Evolutionary conservation across 2,329 filamentous ascomycete genomes (phyloP).

Genomic region (Hymenoscyphus scutula): DNA sequence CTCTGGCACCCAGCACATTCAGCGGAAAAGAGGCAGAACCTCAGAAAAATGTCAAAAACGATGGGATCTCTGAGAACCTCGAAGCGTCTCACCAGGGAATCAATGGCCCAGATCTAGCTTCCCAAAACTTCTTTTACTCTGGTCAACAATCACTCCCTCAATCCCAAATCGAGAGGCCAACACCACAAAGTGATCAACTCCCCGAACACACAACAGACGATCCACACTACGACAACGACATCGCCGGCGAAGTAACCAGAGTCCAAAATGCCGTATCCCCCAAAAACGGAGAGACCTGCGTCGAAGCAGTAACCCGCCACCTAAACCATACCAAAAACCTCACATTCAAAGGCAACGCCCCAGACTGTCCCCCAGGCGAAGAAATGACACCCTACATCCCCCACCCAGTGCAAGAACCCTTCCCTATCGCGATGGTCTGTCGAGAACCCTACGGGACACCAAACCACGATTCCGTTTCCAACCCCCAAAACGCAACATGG

Average conservation of each 20-base stretch:
- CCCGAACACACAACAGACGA: conserved; percentile 57
- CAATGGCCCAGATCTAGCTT: conserved; percentile 24
- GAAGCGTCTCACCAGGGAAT: conserved; percentile 3
- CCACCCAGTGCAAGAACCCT: conserved; percentile 49
- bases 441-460: conserved; percentile 64
- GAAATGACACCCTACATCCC: conserved; percentile 67
- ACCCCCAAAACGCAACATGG: conserved; percentile 75
- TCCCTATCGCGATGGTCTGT: conserved; percentile 71
- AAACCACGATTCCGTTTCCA: conserved; percentile 57
- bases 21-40: not conserved
- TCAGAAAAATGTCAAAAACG: not conserved
- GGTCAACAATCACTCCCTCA: conserved; percentile 23
- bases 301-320: conserved; percentile 61
- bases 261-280: conserved; percentile 57
- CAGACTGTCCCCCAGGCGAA: conserved; percentile 50
- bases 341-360: conserved; percentile 50
- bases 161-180: conserved; percentile 10
- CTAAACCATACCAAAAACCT: conserved; percentile 61
- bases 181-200: conserved; percentile 32
- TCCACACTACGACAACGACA: conserved; percentile 62
- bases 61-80: not conserved
- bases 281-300: conserved; percentile 48
- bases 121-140: conserved; percentile 27
- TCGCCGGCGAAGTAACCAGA: conserved; percentile 59
- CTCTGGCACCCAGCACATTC: not conserved